A percentile compares a stretch with the other conserved stretches of the same genome.
Evolutionary conservation across 2,329 filamentous ascomycete species (phyloP).

Genomic region (Ophiostoma sp.): DNA sequence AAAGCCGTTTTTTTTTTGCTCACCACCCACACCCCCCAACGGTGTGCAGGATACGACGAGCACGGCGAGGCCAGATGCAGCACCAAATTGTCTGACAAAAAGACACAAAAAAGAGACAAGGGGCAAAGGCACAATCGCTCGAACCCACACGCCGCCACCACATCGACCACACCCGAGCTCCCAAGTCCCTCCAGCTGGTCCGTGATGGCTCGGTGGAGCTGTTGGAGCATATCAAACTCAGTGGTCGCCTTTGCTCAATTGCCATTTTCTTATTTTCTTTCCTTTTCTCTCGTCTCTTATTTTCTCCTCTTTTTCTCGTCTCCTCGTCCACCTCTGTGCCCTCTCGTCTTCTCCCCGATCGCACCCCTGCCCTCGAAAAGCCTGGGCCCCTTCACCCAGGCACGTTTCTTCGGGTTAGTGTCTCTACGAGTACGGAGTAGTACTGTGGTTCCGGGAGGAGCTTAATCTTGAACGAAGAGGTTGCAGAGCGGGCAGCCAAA

Average conservation of each 20-base stretch:
- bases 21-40: conserved; percentile 1
- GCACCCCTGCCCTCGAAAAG: conserved; percentile 9
- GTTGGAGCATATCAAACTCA: conserved; percentile 23
- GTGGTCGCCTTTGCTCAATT: conserved; percentile 6
- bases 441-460: conserved; percentile 22
- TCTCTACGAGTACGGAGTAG: conserved; percentile 20
- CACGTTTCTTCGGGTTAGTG: conserved; percentile 16
- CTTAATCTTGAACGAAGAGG: conserved; percentile 24
- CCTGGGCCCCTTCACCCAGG: conserved; percentile 11
- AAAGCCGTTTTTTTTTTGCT: conserved; percentile 15
- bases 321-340: not conserved
- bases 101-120: not conserved
- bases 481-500: conserved; percentile 15
- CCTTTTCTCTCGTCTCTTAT: not conserved
- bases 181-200: conserved; percentile 19
- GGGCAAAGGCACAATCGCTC: not conserved
- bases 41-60: conserved; percentile 2
- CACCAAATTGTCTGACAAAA: conserved; percentile 7
- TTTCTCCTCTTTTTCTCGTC: not conserved
- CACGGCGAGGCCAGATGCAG: not conserved
- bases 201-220: conserved; percentile 27
- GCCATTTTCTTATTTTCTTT: not conserved
- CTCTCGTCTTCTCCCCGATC: not conserved
- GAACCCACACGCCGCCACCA: conserved; percentile 2
- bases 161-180: conserved; percentile 11